phyloP scores from a whole-genome alignment of 2,329 filamentous ascomycete genomes.

The Beauveria pseudobassiana region DNA sequence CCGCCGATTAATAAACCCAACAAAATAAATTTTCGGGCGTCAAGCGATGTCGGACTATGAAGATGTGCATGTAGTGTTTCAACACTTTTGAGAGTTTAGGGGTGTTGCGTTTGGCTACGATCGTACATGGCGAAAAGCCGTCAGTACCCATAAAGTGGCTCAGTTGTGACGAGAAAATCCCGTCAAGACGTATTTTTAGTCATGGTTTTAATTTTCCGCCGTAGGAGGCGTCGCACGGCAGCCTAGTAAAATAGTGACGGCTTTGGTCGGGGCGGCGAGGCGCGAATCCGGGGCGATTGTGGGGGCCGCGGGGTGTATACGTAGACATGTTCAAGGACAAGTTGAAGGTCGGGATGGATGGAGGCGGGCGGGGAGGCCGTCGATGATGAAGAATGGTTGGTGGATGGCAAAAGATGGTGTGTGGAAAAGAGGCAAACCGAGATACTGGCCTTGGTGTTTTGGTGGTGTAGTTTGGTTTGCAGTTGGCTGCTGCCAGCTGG shows the following conservation, averaged over 20 bases:
- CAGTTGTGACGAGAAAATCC: constrained; percentile 1
- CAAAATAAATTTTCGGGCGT: neutral
- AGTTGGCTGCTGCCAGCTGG: neutral
- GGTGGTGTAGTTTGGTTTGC: neutral
- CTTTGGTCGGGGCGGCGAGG: neutral
- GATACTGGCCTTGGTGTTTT: neutral
- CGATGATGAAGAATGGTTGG: neutral
- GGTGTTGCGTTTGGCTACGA: neutral
- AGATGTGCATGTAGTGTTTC: constrained; percentile 1
- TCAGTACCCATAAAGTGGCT: constrained; percentile 5
- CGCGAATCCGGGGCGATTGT: neutral
- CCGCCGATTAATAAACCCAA: neutral
- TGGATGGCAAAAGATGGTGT: neutral
- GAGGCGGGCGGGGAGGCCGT: neutral
- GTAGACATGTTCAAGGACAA: neutral
- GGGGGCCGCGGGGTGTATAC: neutral
- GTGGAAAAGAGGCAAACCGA: neutral
- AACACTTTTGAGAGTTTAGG: neutral
- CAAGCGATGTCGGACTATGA: constrained; percentile 11
- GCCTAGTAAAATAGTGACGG: neutral
- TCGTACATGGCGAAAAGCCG: neutral
- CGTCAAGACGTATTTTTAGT: constrained; percentile 3
- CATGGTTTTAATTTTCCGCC: neutral
- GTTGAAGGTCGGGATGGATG: neutral
- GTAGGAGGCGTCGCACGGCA: neutral